Evolutionary conservation across 257 asterid species (phyloP).

Genomic region (Solanum dulcamara): DNA sequence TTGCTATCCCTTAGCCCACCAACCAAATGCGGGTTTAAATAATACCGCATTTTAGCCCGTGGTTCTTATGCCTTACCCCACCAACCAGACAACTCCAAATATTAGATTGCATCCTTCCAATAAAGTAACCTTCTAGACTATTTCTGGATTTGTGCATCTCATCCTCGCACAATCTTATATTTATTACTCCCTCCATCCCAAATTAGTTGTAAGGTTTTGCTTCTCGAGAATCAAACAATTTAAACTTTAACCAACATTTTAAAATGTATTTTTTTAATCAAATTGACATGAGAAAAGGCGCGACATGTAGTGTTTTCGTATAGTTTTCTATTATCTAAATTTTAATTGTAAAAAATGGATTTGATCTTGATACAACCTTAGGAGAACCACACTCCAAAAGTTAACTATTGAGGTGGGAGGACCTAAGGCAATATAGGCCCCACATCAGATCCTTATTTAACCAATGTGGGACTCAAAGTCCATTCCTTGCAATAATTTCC

Average conservation of each 20-base stretch:
- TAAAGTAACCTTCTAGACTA: neutral
- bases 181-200: neutral
- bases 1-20: neutral
- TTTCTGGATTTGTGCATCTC: neutral
- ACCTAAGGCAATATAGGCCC: neutral
- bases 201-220: neutral
- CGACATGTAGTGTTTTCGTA: neutral
- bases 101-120: neutral
- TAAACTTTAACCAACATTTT: neutral
- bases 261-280: neutral
- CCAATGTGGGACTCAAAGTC: too few species aligned
- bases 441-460: neutral
- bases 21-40: neutral
- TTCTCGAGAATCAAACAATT: neutral
- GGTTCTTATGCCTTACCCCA: neutral
- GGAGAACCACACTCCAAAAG: neutral
- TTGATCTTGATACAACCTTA: neutral
- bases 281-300: neutral
- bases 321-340: neutral
- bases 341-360: neutral
- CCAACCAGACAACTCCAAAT: neutral
- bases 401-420: neutral
- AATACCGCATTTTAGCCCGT: neutral
- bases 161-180: neutral
- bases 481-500: neutral